Conservation (phyloP, 257 asterid genomes). For the Echites panduratus region DNA sequence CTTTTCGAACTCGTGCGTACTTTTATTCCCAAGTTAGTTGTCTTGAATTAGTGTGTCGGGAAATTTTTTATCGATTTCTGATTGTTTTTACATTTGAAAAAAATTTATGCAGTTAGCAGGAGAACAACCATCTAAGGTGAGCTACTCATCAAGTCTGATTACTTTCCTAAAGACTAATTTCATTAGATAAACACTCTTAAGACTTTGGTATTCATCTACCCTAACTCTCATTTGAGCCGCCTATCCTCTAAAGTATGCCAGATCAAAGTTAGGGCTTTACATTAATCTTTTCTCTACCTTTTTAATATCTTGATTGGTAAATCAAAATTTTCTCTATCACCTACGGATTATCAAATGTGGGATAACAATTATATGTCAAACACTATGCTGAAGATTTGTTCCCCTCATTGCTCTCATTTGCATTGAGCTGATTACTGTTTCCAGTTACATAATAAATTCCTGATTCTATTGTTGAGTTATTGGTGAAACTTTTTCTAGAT, state of each 20-base stretch:
- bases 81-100: slow-evolving; percentile 16
- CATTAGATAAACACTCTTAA: not conserved
- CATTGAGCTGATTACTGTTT: not conserved
- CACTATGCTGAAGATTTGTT: not conserved
- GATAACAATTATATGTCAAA: not conserved
- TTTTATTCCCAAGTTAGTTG: not conserved
- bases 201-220: not conserved
- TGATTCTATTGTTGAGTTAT: not conserved
- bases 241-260: not conserved
- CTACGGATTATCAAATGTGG: not conserved
- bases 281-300: not conserved
- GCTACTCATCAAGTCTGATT: not conserved
- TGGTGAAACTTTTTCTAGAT: slow-evolving; percentile 12
- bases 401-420: not conserved
- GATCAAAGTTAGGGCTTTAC: not conserved
- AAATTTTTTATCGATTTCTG: slow-evolving; percentile 1
- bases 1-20: not conserved
- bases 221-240: not conserved
- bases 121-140: slow-evolving; percentile 49
- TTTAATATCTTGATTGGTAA: not conserved
- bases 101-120: slow-evolving; percentile 38
- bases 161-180: too few relatives aligned
- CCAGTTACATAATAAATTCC: not conserved
- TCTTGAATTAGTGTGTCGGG: not conserved
- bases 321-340: not conserved